A percentile compares a stretch with the other conserved stretches of the same genome.
phyloP scores from a whole-genome alignment of 768 basidiomycete genomes.

The Rhodocollybia butyracea region DNA sequence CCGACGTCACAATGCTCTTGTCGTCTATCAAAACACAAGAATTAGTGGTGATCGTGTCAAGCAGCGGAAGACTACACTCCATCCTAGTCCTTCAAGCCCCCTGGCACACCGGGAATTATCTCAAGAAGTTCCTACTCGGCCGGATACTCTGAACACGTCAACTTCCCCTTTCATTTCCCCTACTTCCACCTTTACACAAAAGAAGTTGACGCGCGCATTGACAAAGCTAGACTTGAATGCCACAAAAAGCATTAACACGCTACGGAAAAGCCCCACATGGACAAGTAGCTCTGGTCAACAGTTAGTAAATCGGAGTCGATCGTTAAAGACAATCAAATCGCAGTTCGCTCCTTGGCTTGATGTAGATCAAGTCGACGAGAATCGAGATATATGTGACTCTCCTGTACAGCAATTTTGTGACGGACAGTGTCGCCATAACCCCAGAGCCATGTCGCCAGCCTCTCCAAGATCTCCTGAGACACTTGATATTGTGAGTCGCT shows the following conservation, averaged over 20 bases:
- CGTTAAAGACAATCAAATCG: constrained; percentile 14
- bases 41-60: constrained; percentile 15
- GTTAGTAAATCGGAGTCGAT: background rate
- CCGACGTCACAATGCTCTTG: background rate
- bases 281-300: background rate
- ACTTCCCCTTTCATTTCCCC: background rate
- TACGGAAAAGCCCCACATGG: background rate
- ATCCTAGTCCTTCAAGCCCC: background rate
- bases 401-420: constrained; percentile 30
- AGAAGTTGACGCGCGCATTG: background rate
- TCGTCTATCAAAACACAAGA: constrained; percentile 24
- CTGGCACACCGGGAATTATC: background rate
- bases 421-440: constrained; percentile 17
- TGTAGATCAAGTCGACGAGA: constrained; percentile 8
- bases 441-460: background rate
- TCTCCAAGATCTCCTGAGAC: background rate
- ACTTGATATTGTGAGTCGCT: background rate
- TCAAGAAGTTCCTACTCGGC: background rate
- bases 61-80: constrained; percentile 13
- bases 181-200: background rate
- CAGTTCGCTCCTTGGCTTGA: constrained; percentile 11
- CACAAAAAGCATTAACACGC: background rate
- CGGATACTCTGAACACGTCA: background rate
- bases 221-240: background rate
- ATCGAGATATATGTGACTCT: constrained; percentile 22